Evolutionary conservation across 345 rosid species (phyloP).

Genomic region (Lepidium aucheri): DNA sequence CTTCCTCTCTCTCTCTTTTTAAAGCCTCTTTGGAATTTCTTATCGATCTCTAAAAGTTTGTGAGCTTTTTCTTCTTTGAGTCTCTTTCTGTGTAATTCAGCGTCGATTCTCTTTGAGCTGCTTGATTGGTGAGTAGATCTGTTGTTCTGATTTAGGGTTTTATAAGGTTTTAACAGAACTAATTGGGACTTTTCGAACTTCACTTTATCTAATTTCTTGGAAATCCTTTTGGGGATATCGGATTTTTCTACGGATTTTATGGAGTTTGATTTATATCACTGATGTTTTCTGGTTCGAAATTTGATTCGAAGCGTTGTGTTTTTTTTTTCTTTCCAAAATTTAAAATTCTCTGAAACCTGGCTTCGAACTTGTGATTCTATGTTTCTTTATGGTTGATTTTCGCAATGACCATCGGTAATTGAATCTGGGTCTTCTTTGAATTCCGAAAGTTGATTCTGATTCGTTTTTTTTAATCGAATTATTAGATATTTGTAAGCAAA

Average conservation of each 20-base stretch:
- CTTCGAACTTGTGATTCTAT: not conserved
- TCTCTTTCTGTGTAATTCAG: not conserved
- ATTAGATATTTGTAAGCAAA: not conserved
- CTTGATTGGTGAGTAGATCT: constrained; percentile 34
- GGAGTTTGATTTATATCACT: not conserved
- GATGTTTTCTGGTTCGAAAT: not conserved
- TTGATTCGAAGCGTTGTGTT: not conserved
- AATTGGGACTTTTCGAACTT: constrained; percentile 4
- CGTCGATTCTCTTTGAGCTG: constrained; percentile 7
- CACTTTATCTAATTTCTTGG: not conserved
- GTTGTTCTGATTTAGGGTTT: constrained; percentile 38
- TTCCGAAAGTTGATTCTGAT: constrained; percentile 4
- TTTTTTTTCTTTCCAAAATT: not conserved
- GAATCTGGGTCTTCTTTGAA: constrained; percentile 17
- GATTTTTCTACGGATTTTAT: not conserved
- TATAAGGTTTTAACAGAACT: not conserved
- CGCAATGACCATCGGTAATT: not conserved
- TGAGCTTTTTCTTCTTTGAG: constrained; percentile 7
- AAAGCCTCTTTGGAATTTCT: constrained; percentile 19
- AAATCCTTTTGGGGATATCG: not conserved
- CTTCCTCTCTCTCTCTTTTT: not conserved
- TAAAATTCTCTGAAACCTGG: not conserved
- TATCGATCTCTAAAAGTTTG: constrained; percentile 1
- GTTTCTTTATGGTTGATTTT: not conserved
- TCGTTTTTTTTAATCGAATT: not conserved